Evolutionary conservation across 2,329 filamentous ascomycete species (phyloP).

Genomic region (Diplodia corticola): DNA sequence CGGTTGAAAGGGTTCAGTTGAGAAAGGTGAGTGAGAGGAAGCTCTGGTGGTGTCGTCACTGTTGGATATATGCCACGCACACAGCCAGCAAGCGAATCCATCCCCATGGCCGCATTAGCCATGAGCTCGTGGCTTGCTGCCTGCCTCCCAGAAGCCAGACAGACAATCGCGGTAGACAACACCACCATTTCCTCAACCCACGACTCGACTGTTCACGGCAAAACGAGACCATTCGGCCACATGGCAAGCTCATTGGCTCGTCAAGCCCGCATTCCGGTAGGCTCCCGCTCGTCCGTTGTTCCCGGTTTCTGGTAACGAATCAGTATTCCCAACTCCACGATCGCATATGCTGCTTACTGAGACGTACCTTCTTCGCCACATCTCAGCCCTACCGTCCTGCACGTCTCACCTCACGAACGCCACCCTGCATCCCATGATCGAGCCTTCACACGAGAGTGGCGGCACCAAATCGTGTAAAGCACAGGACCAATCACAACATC

Average conservation of each 20-base stretch:
- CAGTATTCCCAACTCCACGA: background rate
- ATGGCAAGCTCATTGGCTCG: background rate
- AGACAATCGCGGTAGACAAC: background rate
- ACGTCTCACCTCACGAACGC: background rate
- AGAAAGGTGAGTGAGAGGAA: background rate
- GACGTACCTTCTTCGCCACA: conserved; percentile 14
- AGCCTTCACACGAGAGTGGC: background rate
- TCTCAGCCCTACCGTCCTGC: background rate
- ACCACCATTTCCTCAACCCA: background rate
- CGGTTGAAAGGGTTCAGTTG: background rate
- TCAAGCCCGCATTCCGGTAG: background rate
- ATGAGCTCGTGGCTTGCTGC: background rate
- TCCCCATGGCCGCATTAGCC: background rate
- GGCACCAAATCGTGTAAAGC: background rate
- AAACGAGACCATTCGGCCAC: background rate
- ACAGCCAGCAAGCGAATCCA: background rate
- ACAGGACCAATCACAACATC: background rate
- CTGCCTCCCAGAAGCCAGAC: background rate
- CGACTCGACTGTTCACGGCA: background rate
- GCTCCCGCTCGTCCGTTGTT: background rate
- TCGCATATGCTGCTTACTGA: background rate
- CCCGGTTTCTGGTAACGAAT: conserved; percentile 4
- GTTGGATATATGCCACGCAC: background rate
- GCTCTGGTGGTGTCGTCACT: background rate
- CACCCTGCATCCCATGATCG: background rate